These are phyloP conservation scores for Clitopilus hobsonii DNA, from an alignment of 768 basidiomycete genomes.

Conservation along the genomic window DNA sequence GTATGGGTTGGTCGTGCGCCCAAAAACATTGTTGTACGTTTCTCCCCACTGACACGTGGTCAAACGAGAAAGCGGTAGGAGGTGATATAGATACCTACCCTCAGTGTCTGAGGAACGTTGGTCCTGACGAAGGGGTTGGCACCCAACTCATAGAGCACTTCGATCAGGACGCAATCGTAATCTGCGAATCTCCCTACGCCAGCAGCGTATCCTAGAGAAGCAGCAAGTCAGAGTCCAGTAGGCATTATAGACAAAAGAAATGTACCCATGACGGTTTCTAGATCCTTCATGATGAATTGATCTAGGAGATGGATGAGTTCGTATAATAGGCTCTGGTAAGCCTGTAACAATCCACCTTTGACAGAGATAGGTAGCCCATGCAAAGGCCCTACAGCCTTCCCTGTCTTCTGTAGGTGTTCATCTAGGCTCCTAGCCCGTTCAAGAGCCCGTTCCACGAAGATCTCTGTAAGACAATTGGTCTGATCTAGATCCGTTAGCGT, in stretches of 20 bases:
- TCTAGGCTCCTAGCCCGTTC: slow-evolving; percentile 46
- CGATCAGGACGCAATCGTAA: slow-evolving; percentile 45
- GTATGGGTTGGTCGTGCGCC: slow-evolving; percentile 57
- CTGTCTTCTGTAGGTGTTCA: slow-evolving; percentile 36
- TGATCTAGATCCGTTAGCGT: slow-evolving; percentile 5
- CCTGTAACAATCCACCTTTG: slow-evolving; percentile 20
- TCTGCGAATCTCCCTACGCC: slow-evolving; percentile 46
- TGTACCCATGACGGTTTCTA: slow-evolving; percentile 41
- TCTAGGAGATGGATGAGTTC: slow-evolving; percentile 25
- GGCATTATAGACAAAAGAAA: not conserved
- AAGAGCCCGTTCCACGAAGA: slow-evolving; percentile 50
- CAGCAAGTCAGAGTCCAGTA: not conserved
- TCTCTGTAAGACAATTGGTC: slow-evolving; percentile 55
- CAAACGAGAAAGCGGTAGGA: not conserved
- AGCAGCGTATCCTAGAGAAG: slow-evolving; percentile 41
- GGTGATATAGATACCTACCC: slow-evolving; percentile 25
- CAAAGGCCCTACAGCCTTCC: slow-evolving; percentile 43
- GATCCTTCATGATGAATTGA: slow-evolving; percentile 55
- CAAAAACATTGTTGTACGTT: slow-evolving; percentile 58
- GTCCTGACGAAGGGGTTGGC: slow-evolving; percentile 55
- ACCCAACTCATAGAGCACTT: slow-evolving; percentile 49
- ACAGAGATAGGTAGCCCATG: slow-evolving; percentile 46
- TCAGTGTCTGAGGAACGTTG: slow-evolving; percentile 53
- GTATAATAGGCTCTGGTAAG: not conserved
- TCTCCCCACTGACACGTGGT: slow-evolving; percentile 39